Percentiles rank a stretch among this genome's conserved stretches.
Evolutionary conservation across 345 rosid genomes (phyloP).

Genomic region (Iberis pinnata): DNA sequence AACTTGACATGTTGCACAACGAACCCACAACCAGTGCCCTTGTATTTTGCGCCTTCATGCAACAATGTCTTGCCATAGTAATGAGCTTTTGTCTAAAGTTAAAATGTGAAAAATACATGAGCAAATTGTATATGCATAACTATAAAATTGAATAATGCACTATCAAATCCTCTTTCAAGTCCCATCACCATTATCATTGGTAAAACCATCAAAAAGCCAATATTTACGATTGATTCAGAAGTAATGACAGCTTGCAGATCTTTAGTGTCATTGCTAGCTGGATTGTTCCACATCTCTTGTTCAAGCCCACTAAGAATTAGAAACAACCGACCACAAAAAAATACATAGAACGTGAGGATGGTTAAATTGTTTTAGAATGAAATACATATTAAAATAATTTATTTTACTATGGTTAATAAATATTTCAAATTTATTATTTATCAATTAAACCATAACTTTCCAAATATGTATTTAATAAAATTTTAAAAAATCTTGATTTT

Average conservation of each 20-base stretch:
- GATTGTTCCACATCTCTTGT: constrained; percentile 34
- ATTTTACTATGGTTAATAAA: too few species aligned
- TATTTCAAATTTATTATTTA: too few species aligned
- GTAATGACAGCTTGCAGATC: too few species aligned
- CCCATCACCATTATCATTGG: too few species aligned
- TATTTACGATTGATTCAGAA: too few species aligned
- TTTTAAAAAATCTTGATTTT: too few species aligned
- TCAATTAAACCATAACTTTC: too few species aligned
- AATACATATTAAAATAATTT: too few species aligned
- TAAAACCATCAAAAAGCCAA: too few species aligned
- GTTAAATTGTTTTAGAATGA: too few species aligned
- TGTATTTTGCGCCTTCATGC: constrained; percentile 79
- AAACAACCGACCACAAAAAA: constrained; percentile 60
- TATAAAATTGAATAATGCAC: constrained; percentile 51
- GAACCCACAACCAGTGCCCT: constrained; percentile 88
- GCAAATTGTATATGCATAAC: constrained; percentile 64
- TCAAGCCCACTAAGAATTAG: constrained; percentile 60
- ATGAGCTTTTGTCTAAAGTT: constrained; percentile 60
- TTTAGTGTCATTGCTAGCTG: constrained; percentile 35
- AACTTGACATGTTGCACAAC: constrained; percentile 83
- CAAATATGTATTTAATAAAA: too few species aligned
- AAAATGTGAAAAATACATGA: constrained; percentile 60
- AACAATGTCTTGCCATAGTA: constrained; percentile 65
- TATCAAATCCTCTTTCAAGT: constrained; percentile 57
- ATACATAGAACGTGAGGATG: constrained; percentile 50